Conservation (phyloP, 352 stramenopile genomes). For the Pythium dissotocum region DNA sequence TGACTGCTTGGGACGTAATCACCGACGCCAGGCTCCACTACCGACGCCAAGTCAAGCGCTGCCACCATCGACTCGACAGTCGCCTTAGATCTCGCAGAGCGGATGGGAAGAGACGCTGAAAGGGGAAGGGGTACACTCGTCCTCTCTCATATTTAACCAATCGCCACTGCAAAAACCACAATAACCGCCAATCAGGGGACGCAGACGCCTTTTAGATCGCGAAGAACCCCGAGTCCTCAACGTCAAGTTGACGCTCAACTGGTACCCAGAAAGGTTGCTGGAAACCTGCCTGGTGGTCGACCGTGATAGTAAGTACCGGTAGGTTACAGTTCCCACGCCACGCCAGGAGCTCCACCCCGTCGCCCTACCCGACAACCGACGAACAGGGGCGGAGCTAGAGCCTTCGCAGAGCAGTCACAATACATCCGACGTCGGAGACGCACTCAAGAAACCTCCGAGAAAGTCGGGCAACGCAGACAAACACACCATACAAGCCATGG, state of each 20-base stretch:
- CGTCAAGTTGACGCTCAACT: not conserved
- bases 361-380: not conserved
- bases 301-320: not conserved
- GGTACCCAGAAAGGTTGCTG: not conserved
- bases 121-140: slow-evolving; percentile 18
- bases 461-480: not conserved
- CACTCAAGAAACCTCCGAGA: not conserved
- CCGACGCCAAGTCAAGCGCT: not conserved
- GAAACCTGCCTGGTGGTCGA: slow-evolving; percentile 4
- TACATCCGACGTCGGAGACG: slow-evolving; percentile 3
- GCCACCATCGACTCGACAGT: not conserved
- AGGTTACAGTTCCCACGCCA: not conserved
- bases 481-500: not conserved
- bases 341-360: not conserved
- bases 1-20: not conserved
- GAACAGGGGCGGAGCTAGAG: not conserved
- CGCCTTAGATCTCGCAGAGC: not conserved
- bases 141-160: slow-evolving; percentile 9
- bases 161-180: not conserved
- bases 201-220: not conserved
- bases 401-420: slow-evolving; percentile 1
- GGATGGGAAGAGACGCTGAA: not conserved
- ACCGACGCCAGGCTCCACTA: not conserved
- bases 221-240: not conserved
- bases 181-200: not conserved